These are phyloP conservation scores for Pleurotus tuoliensis DNA, from an alignment of 768 basidiomycete genomes.

Conservation along the genomic window DNA sequence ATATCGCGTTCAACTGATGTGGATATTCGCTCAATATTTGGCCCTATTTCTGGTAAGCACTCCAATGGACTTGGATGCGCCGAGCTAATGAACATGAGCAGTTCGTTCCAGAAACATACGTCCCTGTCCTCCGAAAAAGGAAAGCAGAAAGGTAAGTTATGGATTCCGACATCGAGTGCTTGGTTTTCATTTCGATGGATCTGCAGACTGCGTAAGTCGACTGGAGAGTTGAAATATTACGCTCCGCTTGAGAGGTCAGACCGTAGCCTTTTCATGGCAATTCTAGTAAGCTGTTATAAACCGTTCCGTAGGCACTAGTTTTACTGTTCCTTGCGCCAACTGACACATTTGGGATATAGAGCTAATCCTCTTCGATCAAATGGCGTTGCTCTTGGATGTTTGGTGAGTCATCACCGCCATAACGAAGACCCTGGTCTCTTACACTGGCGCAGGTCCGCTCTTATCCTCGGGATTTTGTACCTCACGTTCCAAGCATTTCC, in stretches of 20 bases:
- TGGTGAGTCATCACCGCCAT: constrained; percentile 43
- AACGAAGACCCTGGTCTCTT: constrained; percentile 37
- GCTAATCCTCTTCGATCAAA: constrained; percentile 62
- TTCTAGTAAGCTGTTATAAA: constrained; percentile 57
- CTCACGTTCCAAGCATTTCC: constrained; percentile 61
- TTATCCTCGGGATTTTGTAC: constrained; percentile 60
- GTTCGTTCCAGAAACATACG: constrained; percentile 73
- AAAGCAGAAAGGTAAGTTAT: constrained; percentile 51
- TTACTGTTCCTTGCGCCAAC: not conserved
- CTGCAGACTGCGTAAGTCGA: constrained; percentile 49
- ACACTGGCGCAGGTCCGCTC: constrained; percentile 47
- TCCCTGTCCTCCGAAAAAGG: constrained; percentile 51
- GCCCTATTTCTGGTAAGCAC: constrained; percentile 47
- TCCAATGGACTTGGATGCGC: not conserved
- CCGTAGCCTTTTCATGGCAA: constrained; percentile 38
- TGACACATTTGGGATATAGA: constrained; percentile 31
- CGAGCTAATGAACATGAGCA: constrained; percentile 17
- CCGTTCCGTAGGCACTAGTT: constrained; percentile 60
- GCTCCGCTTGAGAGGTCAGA: constrained; percentile 56
- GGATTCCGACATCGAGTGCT: not conserved
- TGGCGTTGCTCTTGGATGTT: constrained; percentile 67
- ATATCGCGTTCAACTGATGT: constrained; percentile 65
- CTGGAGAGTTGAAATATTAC: constrained; percentile 50
- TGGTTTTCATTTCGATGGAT: not conserved
- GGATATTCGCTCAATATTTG: constrained; percentile 54